These are phyloP conservation scores for Coriaria nepalensis DNA, from an alignment of 306 rosid genomes.

Conservation along the genomic window DNA sequence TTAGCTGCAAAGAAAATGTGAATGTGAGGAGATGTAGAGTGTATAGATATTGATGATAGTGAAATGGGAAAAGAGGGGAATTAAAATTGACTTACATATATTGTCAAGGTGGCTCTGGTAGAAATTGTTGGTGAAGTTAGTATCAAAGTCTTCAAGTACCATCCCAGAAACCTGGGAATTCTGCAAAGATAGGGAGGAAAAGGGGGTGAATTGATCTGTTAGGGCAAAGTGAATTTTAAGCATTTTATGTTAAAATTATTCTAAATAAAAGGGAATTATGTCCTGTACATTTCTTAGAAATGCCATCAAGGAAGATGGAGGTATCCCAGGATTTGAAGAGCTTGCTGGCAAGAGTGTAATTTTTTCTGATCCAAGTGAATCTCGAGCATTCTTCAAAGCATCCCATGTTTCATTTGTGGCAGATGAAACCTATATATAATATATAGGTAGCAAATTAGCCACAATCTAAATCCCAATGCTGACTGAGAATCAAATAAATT, in stretches of 20 bases:
- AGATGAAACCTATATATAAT: slow-evolving; percentile 52
- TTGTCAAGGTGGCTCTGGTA: slow-evolving; percentile 86
- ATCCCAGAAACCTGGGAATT: slow-evolving; percentile 46
- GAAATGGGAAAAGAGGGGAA: slow-evolving; percentile 8
- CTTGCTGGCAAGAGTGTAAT: slow-evolving; percentile 44
- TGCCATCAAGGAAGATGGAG: slow-evolving; percentile 84
- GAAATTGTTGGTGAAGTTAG: slow-evolving; percentile 59
- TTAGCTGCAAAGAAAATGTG: slow-evolving; percentile 44
- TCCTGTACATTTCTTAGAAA: slow-evolving; percentile 49
- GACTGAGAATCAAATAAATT: not conserved
- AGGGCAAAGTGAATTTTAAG: not conserved
- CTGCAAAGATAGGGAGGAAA: slow-evolving; percentile 15
- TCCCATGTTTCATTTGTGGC: slow-evolving; percentile 43
- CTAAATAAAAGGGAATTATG: no score
- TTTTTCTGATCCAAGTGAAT: slow-evolving; percentile 50
- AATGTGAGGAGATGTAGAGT: slow-evolving; percentile 10
- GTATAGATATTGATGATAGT: not conserved
- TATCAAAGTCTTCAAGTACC: slow-evolving; percentile 77
- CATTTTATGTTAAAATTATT: slow-evolving; percentile 1
- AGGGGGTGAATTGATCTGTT: no score
- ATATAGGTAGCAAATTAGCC: not conserved
- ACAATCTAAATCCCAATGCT: not conserved
- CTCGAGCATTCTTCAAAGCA: slow-evolving; percentile 62
- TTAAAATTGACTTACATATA: slow-evolving; percentile 34
- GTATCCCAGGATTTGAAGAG: slow-evolving; percentile 85